Evolutionary conservation across 2,329 filamentous ascomycete genomes (phyloP).

Genomic region (Mollisia scopiformis): DNA sequence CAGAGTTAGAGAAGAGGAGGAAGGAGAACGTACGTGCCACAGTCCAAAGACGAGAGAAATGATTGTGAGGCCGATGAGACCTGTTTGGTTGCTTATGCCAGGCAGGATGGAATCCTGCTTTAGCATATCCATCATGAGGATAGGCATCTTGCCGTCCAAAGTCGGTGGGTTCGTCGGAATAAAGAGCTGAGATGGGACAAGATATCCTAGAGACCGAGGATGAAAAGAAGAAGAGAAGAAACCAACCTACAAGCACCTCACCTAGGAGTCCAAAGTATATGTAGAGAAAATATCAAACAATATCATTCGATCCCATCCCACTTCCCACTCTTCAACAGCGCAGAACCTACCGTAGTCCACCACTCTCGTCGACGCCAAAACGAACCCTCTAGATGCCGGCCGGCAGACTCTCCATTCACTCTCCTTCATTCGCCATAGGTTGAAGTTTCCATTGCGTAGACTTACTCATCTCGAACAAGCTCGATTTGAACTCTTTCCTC

Average conservation of each 20-base stretch:
- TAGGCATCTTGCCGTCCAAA: too few species aligned
- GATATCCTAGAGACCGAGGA: not conserved
- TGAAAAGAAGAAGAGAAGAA: not conserved
- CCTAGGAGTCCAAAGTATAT: not conserved
- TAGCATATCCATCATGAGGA: constrained; percentile 5
- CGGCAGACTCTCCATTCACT: not conserved
- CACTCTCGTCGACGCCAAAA: not conserved
- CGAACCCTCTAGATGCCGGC: not conserved
- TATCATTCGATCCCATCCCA: not conserved
- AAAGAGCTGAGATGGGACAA: not conserved
- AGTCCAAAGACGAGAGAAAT: constrained; percentile 7
- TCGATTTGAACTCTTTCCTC: not conserved
- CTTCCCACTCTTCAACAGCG: not conserved
- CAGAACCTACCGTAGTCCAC: not conserved
- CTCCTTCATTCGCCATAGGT: not conserved
- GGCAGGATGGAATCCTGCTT: constrained; percentile 7
- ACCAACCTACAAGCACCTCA: not conserved
- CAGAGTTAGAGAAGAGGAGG: not conserved
- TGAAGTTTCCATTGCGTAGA: not conserved
- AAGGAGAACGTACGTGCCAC: constrained; percentile 11
- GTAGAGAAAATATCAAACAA: not conserved
- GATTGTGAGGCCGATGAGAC: not conserved
- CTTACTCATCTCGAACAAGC: not conserved
- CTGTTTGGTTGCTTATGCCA: constrained; percentile 15
- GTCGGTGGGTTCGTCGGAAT: not conserved